Percentiles rank a stretch among this genome's conserved stretches.
Evolutionary conservation across 2,329 filamentous ascomycete species (phyloP).

Genomic region (Colletotrichum agaves): DNA sequence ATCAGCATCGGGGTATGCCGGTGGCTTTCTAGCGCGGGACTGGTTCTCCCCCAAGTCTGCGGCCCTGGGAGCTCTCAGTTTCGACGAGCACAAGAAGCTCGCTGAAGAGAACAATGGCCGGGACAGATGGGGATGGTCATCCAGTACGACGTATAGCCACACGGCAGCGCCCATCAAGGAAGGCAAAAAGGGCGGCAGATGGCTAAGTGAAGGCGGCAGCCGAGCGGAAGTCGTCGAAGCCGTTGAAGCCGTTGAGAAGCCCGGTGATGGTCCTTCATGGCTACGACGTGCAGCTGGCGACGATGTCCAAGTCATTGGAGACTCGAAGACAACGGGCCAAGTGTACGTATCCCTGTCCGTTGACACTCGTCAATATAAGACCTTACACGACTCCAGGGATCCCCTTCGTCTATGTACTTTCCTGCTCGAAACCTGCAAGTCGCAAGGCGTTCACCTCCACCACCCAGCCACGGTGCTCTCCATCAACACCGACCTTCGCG

Average conservation of each 20-base stretch:
- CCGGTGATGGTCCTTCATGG: constrained; percentile 62
- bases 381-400: constrained; percentile 60
- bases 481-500: constrained; percentile 60
- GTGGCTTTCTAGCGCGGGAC: constrained; percentile 78
- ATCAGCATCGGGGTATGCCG: constrained; percentile 79
- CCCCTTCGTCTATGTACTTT: constrained; percentile 74
- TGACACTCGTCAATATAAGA: not conserved
- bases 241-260: constrained; percentile 50
- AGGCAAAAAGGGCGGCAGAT: constrained; percentile 66
- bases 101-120: constrained; percentile 68
- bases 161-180: constrained; percentile 49
- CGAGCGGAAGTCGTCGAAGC: constrained; percentile 64
- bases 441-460: constrained; percentile 72
- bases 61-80: constrained; percentile 73
- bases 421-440: constrained; percentile 67
- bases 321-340: constrained; percentile 70
- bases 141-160: constrained; percentile 69
- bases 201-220: constrained; percentile 73
- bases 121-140: constrained; percentile 60
- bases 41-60: constrained; percentile 73
- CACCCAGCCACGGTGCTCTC: constrained; percentile 69
- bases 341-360: constrained; percentile 61
- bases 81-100: constrained; percentile 73
- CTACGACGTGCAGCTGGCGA: constrained; percentile 65
- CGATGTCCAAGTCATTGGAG: constrained; percentile 69